phyloP scores from a whole-genome alignment of 2,329 filamentous ascomycete species.

The Fusarium sp. region DNA sequence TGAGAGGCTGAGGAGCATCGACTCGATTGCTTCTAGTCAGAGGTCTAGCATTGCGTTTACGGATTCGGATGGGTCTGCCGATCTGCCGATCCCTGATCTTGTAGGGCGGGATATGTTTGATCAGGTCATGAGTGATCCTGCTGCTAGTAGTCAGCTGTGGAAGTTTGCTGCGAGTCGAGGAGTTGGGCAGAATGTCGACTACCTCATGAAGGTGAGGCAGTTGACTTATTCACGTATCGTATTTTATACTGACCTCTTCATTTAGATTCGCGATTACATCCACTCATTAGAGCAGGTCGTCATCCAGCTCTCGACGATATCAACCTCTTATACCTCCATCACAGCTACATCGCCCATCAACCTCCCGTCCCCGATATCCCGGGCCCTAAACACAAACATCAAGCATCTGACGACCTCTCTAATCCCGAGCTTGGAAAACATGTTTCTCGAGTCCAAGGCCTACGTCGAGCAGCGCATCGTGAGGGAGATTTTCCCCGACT shows the following conservation, averaged over 20 bases:
- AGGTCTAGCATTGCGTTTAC: slow-evolving; percentile 44
- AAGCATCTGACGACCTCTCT: slow-evolving; percentile 58
- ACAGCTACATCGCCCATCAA: slow-evolving; percentile 56
- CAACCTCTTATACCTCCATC: slow-evolving; percentile 59
- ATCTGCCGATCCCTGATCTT: slow-evolving; percentile 58
- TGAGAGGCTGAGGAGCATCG: slow-evolving; percentile 45
- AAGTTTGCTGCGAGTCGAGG: slow-evolving; percentile 62
- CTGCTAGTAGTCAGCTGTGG: slow-evolving; percentile 59
- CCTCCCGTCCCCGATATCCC: slow-evolving; percentile 56
- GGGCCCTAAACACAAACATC: slow-evolving; percentile 59
- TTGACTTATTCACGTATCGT: not conserved
- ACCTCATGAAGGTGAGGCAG: slow-evolving; percentile 58
- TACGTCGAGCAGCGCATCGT: slow-evolving; percentile 59
- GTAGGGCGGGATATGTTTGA: slow-evolving; percentile 63
- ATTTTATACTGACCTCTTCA: slow-evolving; percentile 7
- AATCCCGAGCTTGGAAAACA: slow-evolving; percentile 59
- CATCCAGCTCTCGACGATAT: slow-evolving; percentile 53
- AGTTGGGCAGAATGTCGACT: slow-evolving; percentile 64
- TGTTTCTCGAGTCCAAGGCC: slow-evolving; percentile 58
- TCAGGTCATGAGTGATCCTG: slow-evolving; percentile 62
- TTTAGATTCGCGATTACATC: slow-evolving; percentile 59
- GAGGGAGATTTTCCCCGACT: slow-evolving; percentile 62
- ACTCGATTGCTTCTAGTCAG: slow-evolving; percentile 45
- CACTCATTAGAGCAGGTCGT: slow-evolving; percentile 58
- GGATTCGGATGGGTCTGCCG: slow-evolving; percentile 42